Conservation (phyloP, 2,329 filamentous ascomycete genomes). For the Pseudogymnoascus verrucosus region DNA sequence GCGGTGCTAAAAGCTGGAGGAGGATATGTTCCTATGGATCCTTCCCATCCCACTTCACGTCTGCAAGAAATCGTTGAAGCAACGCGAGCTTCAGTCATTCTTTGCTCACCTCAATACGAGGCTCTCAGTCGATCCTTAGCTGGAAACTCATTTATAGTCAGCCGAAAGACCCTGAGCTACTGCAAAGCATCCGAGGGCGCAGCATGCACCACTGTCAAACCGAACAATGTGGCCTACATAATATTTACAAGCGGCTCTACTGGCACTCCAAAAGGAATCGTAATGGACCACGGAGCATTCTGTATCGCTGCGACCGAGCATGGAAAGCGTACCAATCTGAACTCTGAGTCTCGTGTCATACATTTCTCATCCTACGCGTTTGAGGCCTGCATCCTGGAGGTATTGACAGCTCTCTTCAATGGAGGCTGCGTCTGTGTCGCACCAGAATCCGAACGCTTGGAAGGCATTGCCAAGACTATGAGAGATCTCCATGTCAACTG, state of each 20-base stretch:
- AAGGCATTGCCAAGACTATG: slow-evolving; percentile 61
- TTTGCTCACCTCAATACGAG: not conserved
- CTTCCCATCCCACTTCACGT: slow-evolving; percentile 22
- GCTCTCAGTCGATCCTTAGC: not conserved
- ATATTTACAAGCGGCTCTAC: slow-evolving; percentile 40
- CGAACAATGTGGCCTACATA: slow-evolving; percentile 5
- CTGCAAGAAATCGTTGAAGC: slow-evolving; percentile 13
- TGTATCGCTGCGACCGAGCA: slow-evolving; percentile 13
- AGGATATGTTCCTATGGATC: slow-evolving; percentile 27
- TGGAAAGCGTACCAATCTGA: slow-evolving; percentile 26
- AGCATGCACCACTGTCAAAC: not conserved
- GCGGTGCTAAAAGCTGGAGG: slow-evolving; percentile 25
- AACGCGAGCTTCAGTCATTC: not conserved
- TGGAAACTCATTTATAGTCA: not conserved
- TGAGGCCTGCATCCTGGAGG: slow-evolving; percentile 4
- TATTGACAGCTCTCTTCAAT: slow-evolving; percentile 9
- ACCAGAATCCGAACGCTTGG: slow-evolving; percentile 57
- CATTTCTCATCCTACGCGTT: slow-evolving; percentile 17
- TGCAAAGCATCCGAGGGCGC: no score
- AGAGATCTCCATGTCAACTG: slow-evolving; percentile 45
- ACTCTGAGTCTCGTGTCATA: slow-evolving; percentile 33
- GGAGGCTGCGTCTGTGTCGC: slow-evolving; percentile 50
- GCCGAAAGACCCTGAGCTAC: not conserved
- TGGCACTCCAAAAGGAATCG: slow-evolving; percentile 41
- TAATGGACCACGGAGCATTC: slow-evolving; percentile 23